phyloP scores from a whole-genome alignment of 2,329 filamentous ascomycete species.

The Blastomyces gilchristii region DNA sequence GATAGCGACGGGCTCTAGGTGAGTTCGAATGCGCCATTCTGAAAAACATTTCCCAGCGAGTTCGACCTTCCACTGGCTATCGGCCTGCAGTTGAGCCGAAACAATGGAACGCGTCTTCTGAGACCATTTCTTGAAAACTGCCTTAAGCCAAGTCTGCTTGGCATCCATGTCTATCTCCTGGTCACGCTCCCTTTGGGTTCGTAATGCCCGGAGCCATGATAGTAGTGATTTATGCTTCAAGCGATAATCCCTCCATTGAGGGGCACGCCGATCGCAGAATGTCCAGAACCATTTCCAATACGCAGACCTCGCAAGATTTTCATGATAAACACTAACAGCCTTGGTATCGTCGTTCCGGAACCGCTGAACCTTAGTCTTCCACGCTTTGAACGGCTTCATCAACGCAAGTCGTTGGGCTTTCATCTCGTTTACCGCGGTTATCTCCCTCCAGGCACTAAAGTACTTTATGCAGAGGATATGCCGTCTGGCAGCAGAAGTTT shows the following conservation, averaged over 20 bases:
- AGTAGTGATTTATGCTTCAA: constrained; percentile 34
- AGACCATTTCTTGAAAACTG: constrained; percentile 28
- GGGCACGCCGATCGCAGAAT: constrained; percentile 36
- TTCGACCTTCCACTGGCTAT: constrained; percentile 24
- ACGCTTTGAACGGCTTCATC: constrained; percentile 46
- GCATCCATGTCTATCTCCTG: constrained; percentile 30
- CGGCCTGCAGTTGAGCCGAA: constrained; percentile 24
- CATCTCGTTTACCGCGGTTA: constrained; percentile 51
- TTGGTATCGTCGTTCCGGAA: constrained; percentile 28
- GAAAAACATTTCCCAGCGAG: constrained; percentile 30
- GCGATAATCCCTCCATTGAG: constrained; percentile 33
- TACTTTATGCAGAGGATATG: constrained; percentile 60
- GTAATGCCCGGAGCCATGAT: constrained; percentile 32
- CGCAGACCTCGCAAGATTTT: constrained; percentile 23
- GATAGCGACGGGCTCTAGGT: constrained; percentile 33
- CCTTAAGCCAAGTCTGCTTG: constrained; percentile 21
- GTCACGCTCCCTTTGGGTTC: constrained; percentile 31
- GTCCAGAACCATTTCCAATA: constrained; percentile 39
- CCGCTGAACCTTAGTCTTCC: constrained; percentile 37
- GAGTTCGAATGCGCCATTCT: constrained; percentile 35
- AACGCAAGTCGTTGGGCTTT: constrained; percentile 44
- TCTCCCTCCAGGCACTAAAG: constrained; percentile 59
- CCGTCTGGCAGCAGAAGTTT: constrained; percentile 56
- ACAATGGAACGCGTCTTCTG: constrained; percentile 23
- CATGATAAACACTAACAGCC: constrained; percentile 24